Evolutionary conservation across 192 early-diverging fungal species (phyloP), one percentile per base, ranked within the genome.

Genomic region (Allomyces arbusculus): DNA sequence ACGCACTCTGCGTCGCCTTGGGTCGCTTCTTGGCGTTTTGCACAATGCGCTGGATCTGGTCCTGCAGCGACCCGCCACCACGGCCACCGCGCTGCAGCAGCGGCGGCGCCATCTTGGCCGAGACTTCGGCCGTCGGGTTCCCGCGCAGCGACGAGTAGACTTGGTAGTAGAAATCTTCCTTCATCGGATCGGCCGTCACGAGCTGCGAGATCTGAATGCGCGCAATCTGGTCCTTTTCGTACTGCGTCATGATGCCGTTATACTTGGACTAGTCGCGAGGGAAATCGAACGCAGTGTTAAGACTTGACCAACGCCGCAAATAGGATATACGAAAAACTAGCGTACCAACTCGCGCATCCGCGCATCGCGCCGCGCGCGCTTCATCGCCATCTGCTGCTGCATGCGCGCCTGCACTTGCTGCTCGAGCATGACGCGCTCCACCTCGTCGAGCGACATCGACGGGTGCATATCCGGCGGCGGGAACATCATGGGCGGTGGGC

Each of bases 131-230:
- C 62, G 61, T 50, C 23, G 40, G 55, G 43, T 62, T 69, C 25
- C 63, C 68, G 28, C 23, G 24, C 50, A n/a, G 20, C 50, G 50
- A 58, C 50, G 50, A 14, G 50, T 14, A 58, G 50, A 58, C 50
- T 69, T 95, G 91, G 74, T 87, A 92, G 75, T 99, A 99, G 71
- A 95, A 99, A 69, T 99, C 95, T 66, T 95, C 94, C 7, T 84
- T 78, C 24, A 84, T 87, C 25, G 95, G 95, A 71, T 95, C 91
- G 63, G 91, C 91, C 4, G 89, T 87, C 3, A 92, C 90, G 40
- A 99, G 81, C 75, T 97, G 92, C 40, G 89, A 86, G 40, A 99
- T 84, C 75, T 99, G 95, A 66, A 97, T 93, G 61, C 87, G 84
- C 55, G 92, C 83, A 73, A 99, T 90, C 44, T 86, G 83, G 64